Evolutionary conservation across 768 basidiomycete species (phyloP).

Genomic region (Tulasnella sp.): DNA sequence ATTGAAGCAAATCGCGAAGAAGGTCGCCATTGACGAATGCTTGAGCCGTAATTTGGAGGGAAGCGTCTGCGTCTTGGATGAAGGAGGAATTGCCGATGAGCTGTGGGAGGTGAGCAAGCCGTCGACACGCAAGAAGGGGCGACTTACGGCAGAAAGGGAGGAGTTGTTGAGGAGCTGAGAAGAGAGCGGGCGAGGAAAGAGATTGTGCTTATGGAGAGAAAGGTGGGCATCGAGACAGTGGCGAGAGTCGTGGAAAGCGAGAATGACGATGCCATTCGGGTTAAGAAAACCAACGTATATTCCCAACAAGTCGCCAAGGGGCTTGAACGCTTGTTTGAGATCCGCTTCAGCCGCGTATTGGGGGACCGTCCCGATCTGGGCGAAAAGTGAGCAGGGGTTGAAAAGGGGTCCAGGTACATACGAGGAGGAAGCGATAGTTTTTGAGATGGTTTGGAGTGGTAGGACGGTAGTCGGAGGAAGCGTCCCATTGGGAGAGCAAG

Average conservation of each 20-base stretch:
- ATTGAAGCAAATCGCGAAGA: conserved; percentile 24
- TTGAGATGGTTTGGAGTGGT: no score
- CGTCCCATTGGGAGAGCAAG: no score
- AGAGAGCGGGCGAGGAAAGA: not conserved
- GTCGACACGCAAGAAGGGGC: conserved; percentile 21
- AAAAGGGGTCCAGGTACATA: no score
- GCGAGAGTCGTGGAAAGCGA: conserved; percentile 11
- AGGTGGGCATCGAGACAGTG: conserved; percentile 13
- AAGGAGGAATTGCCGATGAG: conserved; percentile 42
- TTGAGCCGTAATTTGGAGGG: conserved; percentile 39
- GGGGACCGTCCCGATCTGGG: conserved; percentile 19
- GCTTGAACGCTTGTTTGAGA: conserved; percentile 18
- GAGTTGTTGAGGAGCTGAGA: conserved; percentile 27
- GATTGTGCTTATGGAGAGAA: not conserved
- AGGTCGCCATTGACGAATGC: conserved; percentile 20
- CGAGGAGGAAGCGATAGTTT: no score
- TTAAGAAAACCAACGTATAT: conserved; percentile 42
- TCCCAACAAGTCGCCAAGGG: conserved; percentile 36
- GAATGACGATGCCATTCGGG: conserved; percentile 36
- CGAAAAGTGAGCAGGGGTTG: no score
- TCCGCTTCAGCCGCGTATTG: conserved; percentile 7
- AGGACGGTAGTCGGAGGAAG: no score
- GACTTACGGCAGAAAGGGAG: conserved; percentile 48
- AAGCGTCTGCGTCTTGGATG: conserved; percentile 40
- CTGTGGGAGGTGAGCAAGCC: conserved; percentile 26